phyloP scores from a whole-genome alignment of 2,329 filamentous ascomycete genomes.

The Trichoderma cornu-damae region DNA sequence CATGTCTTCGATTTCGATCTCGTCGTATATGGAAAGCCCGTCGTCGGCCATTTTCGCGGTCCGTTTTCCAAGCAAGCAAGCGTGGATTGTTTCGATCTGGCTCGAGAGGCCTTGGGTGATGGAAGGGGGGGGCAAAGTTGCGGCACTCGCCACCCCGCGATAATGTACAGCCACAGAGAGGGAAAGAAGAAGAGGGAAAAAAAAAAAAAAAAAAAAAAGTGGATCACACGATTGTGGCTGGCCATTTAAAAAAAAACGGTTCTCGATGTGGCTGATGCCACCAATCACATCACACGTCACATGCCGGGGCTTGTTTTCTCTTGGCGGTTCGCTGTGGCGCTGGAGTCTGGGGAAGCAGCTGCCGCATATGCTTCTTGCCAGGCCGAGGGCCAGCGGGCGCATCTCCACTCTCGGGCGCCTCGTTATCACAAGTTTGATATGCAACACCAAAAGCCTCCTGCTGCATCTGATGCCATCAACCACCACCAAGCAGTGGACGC shows the following conservation, averaged over 20 bases:
- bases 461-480: slow-evolving; percentile 3
- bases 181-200: background rate
- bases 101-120: background rate
- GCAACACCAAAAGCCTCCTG: background rate
- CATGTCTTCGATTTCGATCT: slow-evolving; percentile 99
- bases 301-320: slow-evolving; percentile 15
- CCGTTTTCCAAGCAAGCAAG: background rate
- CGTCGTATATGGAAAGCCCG: slow-evolving; percentile 77
- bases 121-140: background rate
- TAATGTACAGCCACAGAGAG: no score
- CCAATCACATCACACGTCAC: slow-evolving; percentile 22
- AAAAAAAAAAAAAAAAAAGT: slow-evolving; percentile 18
- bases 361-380: background rate
- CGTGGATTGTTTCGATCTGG: background rate
- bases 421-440: slow-evolving; percentile 2
- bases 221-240: slow-evolving; percentile 25
- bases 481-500: background rate
- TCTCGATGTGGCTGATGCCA: slow-evolving; percentile 16
- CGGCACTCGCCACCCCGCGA: background rate
- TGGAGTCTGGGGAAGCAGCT: slow-evolving; percentile 17
- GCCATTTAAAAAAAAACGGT: background rate
- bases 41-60: slow-evolving; percentile 54
- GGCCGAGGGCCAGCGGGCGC: slow-evolving; percentile 12
- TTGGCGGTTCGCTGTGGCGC: slow-evolving; percentile 1
- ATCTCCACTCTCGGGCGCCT: slow-evolving; percentile 12